Evolutionary conservation across 2,329 filamentous ascomycete species (phyloP).

Genomic region (Exophiala calicioides): DNA sequence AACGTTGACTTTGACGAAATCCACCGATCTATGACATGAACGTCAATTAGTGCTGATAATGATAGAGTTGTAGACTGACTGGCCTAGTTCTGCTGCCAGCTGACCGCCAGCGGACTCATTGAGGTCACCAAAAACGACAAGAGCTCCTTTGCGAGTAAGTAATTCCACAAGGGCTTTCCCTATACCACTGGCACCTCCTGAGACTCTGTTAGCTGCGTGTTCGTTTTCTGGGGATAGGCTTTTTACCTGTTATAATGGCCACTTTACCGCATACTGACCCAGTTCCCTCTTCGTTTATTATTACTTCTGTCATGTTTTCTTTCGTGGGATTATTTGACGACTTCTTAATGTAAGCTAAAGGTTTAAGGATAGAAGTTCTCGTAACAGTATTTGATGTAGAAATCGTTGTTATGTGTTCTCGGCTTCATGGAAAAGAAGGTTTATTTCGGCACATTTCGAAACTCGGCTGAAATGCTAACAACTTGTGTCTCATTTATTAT

Average conservation of each 20-base stretch:
- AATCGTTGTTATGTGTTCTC: too few relatives aligned
- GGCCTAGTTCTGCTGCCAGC: background rate
- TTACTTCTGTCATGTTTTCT: background rate
- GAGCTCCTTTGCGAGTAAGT: background rate
- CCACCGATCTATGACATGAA: background rate
- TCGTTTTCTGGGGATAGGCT: background rate
- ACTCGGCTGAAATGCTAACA: too few relatives aligned
- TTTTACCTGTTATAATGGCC: background rate
- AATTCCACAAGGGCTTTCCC: background rate
- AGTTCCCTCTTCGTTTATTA: background rate
- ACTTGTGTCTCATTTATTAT: too few relatives aligned
- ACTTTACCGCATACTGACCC: background rate
- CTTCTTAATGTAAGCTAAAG: too few relatives aligned
- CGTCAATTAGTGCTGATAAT: too few relatives aligned
- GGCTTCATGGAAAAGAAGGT: too few relatives aligned
- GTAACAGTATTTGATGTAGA: too few relatives aligned
- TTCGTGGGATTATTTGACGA: too few relatives aligned
- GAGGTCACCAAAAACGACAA: background rate
- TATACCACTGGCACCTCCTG: background rate
- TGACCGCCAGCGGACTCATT: background rate
- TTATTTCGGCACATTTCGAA: too few relatives aligned
- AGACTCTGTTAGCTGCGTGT: background rate
- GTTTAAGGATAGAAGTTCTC: too few relatives aligned
- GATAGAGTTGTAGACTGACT: too few relatives aligned
- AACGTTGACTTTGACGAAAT: conserved; percentile 9